Evolutionary conservation across 441 rosid genomes (phyloP).

Genomic region (Geranium incanum): DNA sequence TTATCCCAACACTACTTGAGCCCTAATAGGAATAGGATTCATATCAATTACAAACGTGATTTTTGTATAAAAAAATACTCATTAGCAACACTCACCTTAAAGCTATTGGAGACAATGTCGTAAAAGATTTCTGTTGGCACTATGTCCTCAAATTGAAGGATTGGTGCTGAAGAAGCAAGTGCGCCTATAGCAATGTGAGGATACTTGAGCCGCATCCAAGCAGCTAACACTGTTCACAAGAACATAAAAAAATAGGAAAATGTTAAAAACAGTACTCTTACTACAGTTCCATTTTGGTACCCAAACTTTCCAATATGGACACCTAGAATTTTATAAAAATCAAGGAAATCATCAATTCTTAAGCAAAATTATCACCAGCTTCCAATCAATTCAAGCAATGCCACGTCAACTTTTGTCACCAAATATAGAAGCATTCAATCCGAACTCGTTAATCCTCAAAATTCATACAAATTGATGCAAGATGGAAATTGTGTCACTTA

Average conservation of each 20-base stretch:
- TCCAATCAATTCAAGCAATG: background rate
- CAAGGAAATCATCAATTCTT: background rate
- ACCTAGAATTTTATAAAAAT: no score
- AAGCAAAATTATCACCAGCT: background rate
- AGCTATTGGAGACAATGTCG: slow-evolving; percentile 67
- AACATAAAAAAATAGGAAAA: background rate
- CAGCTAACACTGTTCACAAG: slow-evolving; percentile 63
- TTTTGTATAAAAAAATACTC: no score
- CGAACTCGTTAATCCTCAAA: background rate
- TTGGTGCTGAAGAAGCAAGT: slow-evolving; percentile 83
- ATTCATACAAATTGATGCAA: background rate
- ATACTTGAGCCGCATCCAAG: slow-evolving; percentile 93
- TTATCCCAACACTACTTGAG: no score
- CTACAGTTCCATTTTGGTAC: background rate
- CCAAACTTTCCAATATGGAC: background rate
- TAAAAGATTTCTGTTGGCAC: slow-evolving; percentile 67
- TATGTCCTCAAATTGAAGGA: slow-evolving; percentile 79
- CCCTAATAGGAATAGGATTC: no score
- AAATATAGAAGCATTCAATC: background rate
- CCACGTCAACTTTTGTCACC: background rate
- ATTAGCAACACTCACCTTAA: slow-evolving; percentile 34
- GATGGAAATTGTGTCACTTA: slow-evolving; percentile 26
- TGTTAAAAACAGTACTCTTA: background rate
- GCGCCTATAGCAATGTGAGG: slow-evolving; percentile 83
- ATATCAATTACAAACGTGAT: no score